A percentile compares a stretch with the other conserved stretches of the same genome.
Conservation (phyloP, 2,329 filamentous ascomycete species). For the Neofusicoccum kwambonambiense region DNA sequence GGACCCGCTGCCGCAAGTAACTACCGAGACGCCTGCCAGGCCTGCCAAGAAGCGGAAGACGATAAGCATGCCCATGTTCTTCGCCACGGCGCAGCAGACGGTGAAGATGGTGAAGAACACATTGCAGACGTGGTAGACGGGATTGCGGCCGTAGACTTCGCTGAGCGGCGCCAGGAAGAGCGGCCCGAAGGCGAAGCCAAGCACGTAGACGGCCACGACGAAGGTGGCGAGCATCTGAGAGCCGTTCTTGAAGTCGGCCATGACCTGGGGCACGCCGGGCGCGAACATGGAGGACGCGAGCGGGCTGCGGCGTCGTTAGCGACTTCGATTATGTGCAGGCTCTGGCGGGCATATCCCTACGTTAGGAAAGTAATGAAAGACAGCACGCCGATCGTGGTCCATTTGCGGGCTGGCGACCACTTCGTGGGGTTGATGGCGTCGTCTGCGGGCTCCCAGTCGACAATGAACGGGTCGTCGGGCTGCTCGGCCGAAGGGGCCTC, state of each 20-base stretch:
- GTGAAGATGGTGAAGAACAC: slow-evolving; percentile 23
- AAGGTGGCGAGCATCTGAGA: slow-evolving; percentile 26
- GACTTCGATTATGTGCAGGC: background rate
- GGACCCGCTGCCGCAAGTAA: slow-evolving; percentile 51
- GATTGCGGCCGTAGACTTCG: slow-evolving; percentile 29
- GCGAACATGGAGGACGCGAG: slow-evolving; percentile 29
- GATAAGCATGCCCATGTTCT: slow-evolving; percentile 26
- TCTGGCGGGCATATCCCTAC: slow-evolving; percentile 21
- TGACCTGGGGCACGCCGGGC: slow-evolving; percentile 25
- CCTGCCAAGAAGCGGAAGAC: slow-evolving; percentile 31
- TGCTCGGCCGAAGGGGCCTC: background rate
- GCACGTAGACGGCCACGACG: slow-evolving; percentile 28
- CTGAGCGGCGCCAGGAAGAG: slow-evolving; percentile 30
- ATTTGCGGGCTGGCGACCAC: slow-evolving; percentile 27
- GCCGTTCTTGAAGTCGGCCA: slow-evolving; percentile 23
- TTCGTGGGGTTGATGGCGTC: slow-evolving; percentile 28
- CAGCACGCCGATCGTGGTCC: slow-evolving; percentile 31
- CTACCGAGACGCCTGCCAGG: slow-evolving; percentile 23
- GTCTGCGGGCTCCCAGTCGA: slow-evolving; percentile 9
- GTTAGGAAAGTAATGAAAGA: slow-evolving; percentile 32
- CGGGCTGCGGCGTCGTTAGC: slow-evolving; percentile 20
- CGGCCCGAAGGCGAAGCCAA: slow-evolving; percentile 29
- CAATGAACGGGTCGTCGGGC: slow-evolving; percentile 8
- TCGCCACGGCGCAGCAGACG: slow-evolving; percentile 29
- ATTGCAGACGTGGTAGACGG: slow-evolving; percentile 24